Evolutionary conservation across 768 basidiomycete species (phyloP), one percentile per base, ranked within the genome.

Genomic region (Mycena pura): DNA sequence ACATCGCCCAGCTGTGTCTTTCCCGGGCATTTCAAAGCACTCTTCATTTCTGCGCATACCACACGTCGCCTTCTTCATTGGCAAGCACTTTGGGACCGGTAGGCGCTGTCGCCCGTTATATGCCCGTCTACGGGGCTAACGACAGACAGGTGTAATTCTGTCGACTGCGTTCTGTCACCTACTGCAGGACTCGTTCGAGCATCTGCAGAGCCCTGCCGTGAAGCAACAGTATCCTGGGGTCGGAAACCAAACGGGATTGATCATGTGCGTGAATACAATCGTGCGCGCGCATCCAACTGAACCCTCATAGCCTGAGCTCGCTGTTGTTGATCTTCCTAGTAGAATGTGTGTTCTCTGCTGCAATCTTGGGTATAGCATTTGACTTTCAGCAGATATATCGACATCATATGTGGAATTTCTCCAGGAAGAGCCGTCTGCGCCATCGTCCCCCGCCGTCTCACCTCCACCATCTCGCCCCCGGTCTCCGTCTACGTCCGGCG

Each of bases 41-140:
- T 68, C 81, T 14, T 77, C 79, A 6, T 79, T 78, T 57, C 67
- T 92, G 21, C 81, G 81, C 51, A 86, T 92, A 65, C 91, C 90
- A 2, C 81, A 81, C 22, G 76, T 90, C 15, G 68, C 89, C 17
- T 93, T 94, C 71, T 93, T 94, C 73, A 78, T 92, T n/a, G 91
- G 90, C 36, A 94, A 93, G 68, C 92, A 94, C 70, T 93, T 93
- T 66, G 92, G 92, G 32, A 93, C 92, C 14, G 86, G 87, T 85
- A 39, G 22, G 70, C 45, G 4, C n/a, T 57, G 24, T 22, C 25
- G n/a, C n/a, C n/a, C n/a, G 21, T 41, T 43, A 29, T 32, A 15
- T 8, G 38, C 17, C 44, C 32, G 22, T 29, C 24, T 27, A 22
- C 36, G 9, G 39, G 48, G n/a, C 47, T 66, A 8, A 58, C 19